Evolutionary conservation across 306 rosid genomes (phyloP).

Genomic region (Sicyos edulis): DNA sequence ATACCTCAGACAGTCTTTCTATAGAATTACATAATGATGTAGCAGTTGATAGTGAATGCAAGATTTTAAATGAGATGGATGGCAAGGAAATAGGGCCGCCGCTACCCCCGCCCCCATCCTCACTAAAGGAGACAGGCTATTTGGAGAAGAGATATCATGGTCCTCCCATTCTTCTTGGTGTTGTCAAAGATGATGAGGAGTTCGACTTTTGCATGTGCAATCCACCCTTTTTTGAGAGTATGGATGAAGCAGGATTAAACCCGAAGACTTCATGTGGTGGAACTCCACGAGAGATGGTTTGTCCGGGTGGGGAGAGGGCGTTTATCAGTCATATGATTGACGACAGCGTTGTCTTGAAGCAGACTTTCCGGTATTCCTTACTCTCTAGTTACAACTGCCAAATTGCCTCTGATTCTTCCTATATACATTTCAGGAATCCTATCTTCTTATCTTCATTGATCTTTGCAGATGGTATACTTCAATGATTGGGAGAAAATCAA

Average conservation of each 20-base stretch:
- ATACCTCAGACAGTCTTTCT: conserved; percentile 19
- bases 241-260: conserved; percentile 81
- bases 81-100: conserved; percentile 26
- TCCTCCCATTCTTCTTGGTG: conserved; percentile 70
- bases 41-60: conserved; percentile 18
- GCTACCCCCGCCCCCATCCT: conserved; percentile 21
- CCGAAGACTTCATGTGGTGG: conserved; percentile 90
- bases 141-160: conserved; percentile 43
- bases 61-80: conserved; percentile 18
- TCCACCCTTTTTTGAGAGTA: conserved; percentile 83
- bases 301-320: conserved; percentile 85
- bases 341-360: conserved; percentile 58
- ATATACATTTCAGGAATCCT: background rate
- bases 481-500: conserved; percentile 64
- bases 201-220: conserved; percentile 97
- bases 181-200: conserved; percentile 62
- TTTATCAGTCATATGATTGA: conserved; percentile 68
- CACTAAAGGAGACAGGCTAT: conserved; percentile 27
- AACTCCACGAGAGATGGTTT: conserved; percentile 69
- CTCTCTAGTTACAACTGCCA: background rate
- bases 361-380: conserved; percentile 46
- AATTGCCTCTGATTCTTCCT: background rate
- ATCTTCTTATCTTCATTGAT: background rate
- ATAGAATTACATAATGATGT: conserved; percentile 24
- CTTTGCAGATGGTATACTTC: conserved; percentile 79